phyloP scores from a whole-genome alignment of 139 green algal species.

The Chlamydomonas schloesseri region DNA sequence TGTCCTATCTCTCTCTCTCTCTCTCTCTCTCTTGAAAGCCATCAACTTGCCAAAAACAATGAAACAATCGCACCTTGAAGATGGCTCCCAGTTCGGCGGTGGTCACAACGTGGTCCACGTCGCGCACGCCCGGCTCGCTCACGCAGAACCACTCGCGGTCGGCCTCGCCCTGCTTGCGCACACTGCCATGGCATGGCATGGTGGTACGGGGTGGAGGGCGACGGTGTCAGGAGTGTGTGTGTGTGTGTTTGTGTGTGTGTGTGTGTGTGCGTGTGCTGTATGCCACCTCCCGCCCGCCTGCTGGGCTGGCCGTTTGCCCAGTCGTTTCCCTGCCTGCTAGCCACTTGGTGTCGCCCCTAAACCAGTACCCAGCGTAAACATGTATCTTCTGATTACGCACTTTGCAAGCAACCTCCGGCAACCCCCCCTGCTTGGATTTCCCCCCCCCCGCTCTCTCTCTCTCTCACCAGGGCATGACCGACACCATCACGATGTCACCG shows the following conservation, averaged over 20 bases:
- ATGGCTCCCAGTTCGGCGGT: slow-evolving; percentile 74
- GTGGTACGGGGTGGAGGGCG: too few relatives aligned
- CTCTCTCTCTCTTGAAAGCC: too few relatives aligned
- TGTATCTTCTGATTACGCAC: not conserved
- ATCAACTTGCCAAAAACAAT: not conserved
- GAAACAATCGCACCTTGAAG: slow-evolving; percentile 43
- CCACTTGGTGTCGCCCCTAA: too few relatives aligned
- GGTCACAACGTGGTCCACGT: slow-evolving; percentile 83
- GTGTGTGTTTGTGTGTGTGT: too few relatives aligned
- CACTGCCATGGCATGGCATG: not conserved
- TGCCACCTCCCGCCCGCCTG: too few relatives aligned
- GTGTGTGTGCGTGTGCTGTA: too few relatives aligned
- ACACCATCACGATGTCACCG: slow-evolving; percentile 57
- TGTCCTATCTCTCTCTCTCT: too few relatives aligned
- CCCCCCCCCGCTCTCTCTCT: slow-evolving; percentile 62
- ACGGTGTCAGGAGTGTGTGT: too few relatives aligned
- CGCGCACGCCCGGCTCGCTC: slow-evolving; percentile 36
- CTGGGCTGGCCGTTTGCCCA: too few relatives aligned
- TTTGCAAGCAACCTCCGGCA: not conserved
- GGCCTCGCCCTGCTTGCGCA: slow-evolving; percentile 57
- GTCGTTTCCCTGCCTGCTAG: too few relatives aligned
- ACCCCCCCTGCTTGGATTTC: not conserved
- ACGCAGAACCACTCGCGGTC: slow-evolving; percentile 68
- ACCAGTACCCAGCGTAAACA: too few relatives aligned
- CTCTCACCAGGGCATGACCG: slow-evolving; percentile 79